Evolutionary conservation across 2,329 filamentous ascomycete species (phyloP), one percentile per base, ranked within the genome.

Genomic region (Venturia asperata): DNA sequence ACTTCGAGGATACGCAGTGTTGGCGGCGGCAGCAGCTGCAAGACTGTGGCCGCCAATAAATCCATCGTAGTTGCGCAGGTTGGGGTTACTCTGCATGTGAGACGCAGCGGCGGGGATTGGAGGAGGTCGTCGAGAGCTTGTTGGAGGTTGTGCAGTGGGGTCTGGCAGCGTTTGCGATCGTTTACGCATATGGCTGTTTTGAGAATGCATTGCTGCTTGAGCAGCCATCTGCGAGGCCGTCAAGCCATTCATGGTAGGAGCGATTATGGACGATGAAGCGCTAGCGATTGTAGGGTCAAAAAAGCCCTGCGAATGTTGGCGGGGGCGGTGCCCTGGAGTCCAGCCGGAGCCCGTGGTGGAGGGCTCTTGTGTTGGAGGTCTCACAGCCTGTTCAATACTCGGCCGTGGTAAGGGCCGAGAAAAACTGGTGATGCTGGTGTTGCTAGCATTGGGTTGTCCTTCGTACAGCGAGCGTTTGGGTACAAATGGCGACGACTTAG

Each of bases 161-260:
- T 84, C 81, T 6, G 89, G 86, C 10, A 89, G 85, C 0, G 89
- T 91, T 74, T 90, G 87, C 17, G 89, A 92, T 63, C 89, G 84
- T 73, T 91, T 89, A 24, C 90, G 81, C 66, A 74, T 79, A 70
- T 75, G 75, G 68, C 76, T 74, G 55, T 80, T 79, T 71, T 87
- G 83, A 42, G 84, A 84, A 78, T 90, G 86, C 71, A 89, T 86
- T 65, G 89, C 90, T 11, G 89, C 86, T 21, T 88, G 86, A 65
- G 90, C 90, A 47, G 90, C 90, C 68, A 92, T 91, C 74, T 91
- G 87, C 74, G 88, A 91, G n/a, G 89, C 85, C 76, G 77, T 76
- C 75, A 86, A 71, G 42, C 77, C 77, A 60, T 41, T 60, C 45
- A 52, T 21, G 30, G 24, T 19, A 15, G 80, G 34, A 80, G 80